These are phyloP conservation scores for Novymonas esmeraldas DNA, from an alignment of 208 protist species.

Conservation along the genomic window DNA sequence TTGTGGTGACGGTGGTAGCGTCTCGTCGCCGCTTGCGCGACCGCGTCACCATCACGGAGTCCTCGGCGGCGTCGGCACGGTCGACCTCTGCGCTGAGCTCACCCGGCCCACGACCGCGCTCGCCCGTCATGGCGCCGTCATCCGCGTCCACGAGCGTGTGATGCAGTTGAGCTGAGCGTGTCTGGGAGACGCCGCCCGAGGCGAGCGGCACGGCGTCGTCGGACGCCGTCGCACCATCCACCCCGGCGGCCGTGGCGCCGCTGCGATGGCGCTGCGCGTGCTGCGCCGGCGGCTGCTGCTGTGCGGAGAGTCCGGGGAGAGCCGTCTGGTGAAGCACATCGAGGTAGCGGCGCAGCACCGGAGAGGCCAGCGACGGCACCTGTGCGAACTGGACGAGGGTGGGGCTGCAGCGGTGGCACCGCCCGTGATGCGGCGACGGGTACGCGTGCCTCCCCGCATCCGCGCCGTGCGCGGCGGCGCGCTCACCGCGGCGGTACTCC, in stretches of 20 bases:
- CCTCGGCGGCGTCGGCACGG: too few species aligned
- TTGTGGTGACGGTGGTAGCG: too few species aligned
- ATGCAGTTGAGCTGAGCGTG: too few species aligned
- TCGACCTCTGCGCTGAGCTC: too few species aligned
- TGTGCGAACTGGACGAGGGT: conserved; percentile 35
- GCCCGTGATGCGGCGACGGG: conserved; percentile 2
- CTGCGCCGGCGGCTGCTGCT: too few species aligned
- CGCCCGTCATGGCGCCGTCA: too few species aligned
- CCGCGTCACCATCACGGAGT: too few species aligned
- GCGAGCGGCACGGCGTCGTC: too few species aligned
- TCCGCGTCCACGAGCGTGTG: too few species aligned
- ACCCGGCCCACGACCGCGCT: too few species aligned
- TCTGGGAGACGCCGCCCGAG: too few species aligned
- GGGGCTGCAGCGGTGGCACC: conserved; percentile 22
- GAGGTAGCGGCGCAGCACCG: conserved; percentile 23
- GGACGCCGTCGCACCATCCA: neutral
- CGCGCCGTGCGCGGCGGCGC: neutral
- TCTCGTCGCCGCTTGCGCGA: too few species aligned
- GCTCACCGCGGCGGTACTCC: neutral
- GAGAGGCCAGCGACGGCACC: conserved; percentile 23
- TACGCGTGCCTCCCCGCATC: neutral
- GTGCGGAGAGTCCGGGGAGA: conserved; percentile 14
- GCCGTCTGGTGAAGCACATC: conserved; percentile 24
- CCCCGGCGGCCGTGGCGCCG: neutral
- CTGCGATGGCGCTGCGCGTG: conserved; percentile 5